Percentiles rank a stretch among this genome's conserved stretches.
Conservation (phyloP, 2,329 filamentous ascomycete species). For the Colletotrichum phormii region DNA sequence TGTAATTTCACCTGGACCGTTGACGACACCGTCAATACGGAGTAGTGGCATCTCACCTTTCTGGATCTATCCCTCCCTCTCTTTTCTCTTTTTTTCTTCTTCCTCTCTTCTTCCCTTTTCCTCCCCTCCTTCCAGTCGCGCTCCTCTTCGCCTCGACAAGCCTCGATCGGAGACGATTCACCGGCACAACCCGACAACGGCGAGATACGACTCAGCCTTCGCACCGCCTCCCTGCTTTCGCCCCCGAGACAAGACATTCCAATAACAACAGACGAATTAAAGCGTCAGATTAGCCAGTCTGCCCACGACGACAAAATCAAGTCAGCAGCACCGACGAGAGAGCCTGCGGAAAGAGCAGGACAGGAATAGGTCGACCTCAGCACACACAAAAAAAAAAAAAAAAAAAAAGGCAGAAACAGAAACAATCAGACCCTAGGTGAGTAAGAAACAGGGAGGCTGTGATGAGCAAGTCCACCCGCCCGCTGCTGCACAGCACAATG, state of each 20-base stretch:
- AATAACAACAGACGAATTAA: constrained; percentile 1
- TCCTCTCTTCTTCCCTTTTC: constrained; percentile 17
- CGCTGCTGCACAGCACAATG: constrained; percentile 6
- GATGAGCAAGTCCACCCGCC: background rate
- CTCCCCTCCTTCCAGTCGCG: constrained; percentile 12
- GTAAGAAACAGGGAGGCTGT: constrained; percentile 8
- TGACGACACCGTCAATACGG: constrained; percentile 24
- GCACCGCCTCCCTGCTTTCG: constrained; percentile 27
- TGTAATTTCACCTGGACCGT: constrained; percentile 34
- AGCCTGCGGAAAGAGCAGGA: background rate
- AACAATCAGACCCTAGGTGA: background rate
- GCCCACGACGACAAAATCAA: background rate
- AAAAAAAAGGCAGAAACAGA: background rate
- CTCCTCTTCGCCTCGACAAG: constrained; percentile 32
- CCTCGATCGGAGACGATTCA: constrained; percentile 36
- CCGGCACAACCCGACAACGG: constrained; percentile 33
- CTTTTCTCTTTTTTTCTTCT: constrained; percentile 16
- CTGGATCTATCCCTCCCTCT: constrained; percentile 1
- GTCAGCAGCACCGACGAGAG: background rate
- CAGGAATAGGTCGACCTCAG: background rate
- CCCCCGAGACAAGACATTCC: constrained; percentile 29
- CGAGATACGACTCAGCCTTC: constrained; percentile 37
- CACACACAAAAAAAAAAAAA: too few species aligned
- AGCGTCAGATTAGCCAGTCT: background rate
- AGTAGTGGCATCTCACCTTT: constrained; percentile 11